Base-by-base conservation (phyloP, 345 rosid genomes). In the Citrus medica region DNA sequence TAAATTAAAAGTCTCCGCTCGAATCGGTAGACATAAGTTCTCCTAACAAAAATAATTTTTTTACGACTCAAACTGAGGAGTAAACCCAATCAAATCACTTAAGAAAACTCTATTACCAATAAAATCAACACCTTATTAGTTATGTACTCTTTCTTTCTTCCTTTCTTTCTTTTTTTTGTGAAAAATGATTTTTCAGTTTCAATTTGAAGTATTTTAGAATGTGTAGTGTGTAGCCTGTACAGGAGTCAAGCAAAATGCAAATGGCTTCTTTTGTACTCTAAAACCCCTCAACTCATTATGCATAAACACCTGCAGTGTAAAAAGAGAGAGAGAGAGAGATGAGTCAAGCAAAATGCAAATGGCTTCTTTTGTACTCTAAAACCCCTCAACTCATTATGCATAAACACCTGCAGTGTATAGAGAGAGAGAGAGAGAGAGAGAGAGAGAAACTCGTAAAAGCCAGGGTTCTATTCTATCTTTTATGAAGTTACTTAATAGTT, bases 311-410 rank as follows among this genome's bases (percentile, higher is more conserved):
- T n/a, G n/a, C n/a, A n/a, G n/a, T n/a, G n/a, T n/a, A n/a, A n/a
- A n/a, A n/a, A n/a, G n/a, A n/a, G n/a, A n/a, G n/a, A n/a, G n/a
- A n/a, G n/a, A n/a, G n/a, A n/a, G n/a, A n/a, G n/a, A n/a, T n/a
- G 12, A 48, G 61, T 16, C 0, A 40, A 3, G 6, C 17, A 22
- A 6, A 32, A 10, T 13, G 25, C 21, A 24, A 24, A 7, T 67
- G 79, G 56, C 38, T 67, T 76, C 32, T 28, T 53, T 51, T 63
- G 61, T 37, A 30, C 78, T 63, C 78, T 64, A 40, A 73, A 65
- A 17, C 28, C 27, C 33, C 73, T 5, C 21, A 6, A 9, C 37
- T 53, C n/a, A 53, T 2, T 53, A 17, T 0, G 19, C 7, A 51
- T 9, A 51, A 65, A 33, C 71, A 7, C 22, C 35, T 46, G 27